Base-by-base conservation (phyloP, 2,329 filamentous ascomycete species). In the Colletotrichum salicis region DNA sequence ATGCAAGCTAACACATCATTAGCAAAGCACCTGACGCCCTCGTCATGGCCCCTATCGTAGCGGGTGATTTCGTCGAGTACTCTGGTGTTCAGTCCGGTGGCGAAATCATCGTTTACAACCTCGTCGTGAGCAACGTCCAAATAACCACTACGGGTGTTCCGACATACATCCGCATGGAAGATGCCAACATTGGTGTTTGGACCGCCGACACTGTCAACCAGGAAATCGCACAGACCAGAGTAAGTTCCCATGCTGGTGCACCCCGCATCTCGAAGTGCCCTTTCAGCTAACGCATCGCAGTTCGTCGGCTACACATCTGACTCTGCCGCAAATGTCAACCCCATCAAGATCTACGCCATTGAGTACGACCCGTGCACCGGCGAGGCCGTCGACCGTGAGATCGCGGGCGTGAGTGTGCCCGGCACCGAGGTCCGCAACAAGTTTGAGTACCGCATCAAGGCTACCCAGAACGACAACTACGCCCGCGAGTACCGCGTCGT, bases 361-460 rank as follows among this genome's bases (percentile, higher is more conserved):
- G 83, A 85, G 7, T 77, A 84, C 24, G 80, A 84, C 55, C 80
- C 80, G 27, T 85, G 83, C 74, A 84, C 82, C 1, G 83, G 83
- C 19, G 78, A 78, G 29, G 78, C 81, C 48, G 81, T 76, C 2
- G 77, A 80, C 35, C 80, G 82, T 7, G 66, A 77, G 11, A 77
- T 84, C 35, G 81, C 80, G 3, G 78, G 77, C 10, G 79, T 79
- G 13, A 75, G 73, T 3, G 78, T 80, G 1, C 72, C 78, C 61
- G 75, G 74, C 58, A 76, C 66, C 2, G 77, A 79, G 71, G 75
- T 71, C 11, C 80, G 83, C 54, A 83, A 82, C 76, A 85, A 84
- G 70, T 85, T 80, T 77, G 80, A 80, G 24, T 79, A 78, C 65
- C 79, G 81, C 31, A 73, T 80, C 6, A 76, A 77, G 11, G 66